Evolutionary conservation across 345 rosid species (phyloP).

Genomic region (Abelmoschus esculentus): DNA sequence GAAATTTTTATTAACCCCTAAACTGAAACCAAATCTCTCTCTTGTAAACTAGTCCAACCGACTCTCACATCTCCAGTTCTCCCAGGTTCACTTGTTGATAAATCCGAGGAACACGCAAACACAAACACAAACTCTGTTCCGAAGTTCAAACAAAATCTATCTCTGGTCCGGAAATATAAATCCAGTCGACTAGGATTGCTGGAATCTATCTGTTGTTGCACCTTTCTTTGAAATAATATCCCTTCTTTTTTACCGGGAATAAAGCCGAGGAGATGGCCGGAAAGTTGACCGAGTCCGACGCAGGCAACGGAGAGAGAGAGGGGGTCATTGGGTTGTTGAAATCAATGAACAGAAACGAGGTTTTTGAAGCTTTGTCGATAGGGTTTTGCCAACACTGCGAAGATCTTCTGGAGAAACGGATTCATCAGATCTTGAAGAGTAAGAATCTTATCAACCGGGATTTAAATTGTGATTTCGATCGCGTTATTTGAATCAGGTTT

Average conservation of each 20-base stretch:
- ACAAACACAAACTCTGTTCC: no score
- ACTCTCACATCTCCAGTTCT: no score
- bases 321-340: slow-evolving; percentile 5
- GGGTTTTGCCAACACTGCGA: slow-evolving; percentile 29
- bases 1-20: no score
- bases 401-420: slow-evolving; percentile 10
- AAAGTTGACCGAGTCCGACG: not conserved
- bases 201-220: no score
- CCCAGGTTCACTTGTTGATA: no score
- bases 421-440: slow-evolving; percentile 4
- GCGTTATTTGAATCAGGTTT: no score
- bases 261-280: not conserved
- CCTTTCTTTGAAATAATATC: not conserved
- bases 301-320: not conserved
- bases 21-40: no score
- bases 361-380: slow-evolving; percentile 22
- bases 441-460: not conserved
- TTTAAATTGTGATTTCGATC: no score
- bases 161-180: not conserved
- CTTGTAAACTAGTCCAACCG: no score
- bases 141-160: no score
- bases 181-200: no score
- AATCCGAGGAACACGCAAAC: no score
- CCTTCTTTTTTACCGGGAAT: not conserved
- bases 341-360: slow-evolving; percentile 14